Base-by-base conservation (phyloP, 2,329 filamentous ascomycete species). In the Neopestalotiopsis rosae region DNA sequence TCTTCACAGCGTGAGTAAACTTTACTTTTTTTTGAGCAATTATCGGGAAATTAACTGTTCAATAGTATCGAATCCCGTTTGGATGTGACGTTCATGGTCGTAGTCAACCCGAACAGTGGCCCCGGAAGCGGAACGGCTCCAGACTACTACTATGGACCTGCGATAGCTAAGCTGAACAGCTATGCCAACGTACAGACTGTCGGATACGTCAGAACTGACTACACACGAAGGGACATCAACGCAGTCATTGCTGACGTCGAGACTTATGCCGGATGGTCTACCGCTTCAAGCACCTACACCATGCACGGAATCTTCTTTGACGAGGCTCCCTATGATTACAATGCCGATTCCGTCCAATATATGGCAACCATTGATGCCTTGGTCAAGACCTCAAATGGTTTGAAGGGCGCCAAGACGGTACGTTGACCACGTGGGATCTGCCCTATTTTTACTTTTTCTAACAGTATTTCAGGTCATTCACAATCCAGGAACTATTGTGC, bases 281-380 rank as follows among this genome's bases (percentile, higher is more conserved):
- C 17, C 13, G 67, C 71, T 40, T 61, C 74, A 2, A 72, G 74
- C 42, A 20, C 32, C 12, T 77, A 81, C 32, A 69, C 72, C 10
- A 73, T 82, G 24, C 72, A 75, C 4, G 81, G 81, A 4, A 81
- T 82, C 52, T 83, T 82, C 74, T 80, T 82, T 68, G 81, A 83
- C 67, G 80, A 82, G 67, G 74, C 75, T 4, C 72, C 78, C 1
- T 69, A 69, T 20, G 68, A 72, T 10, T 75, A 76, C 65, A 70
- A 75, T 7, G 20, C 20, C 10, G 57, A 30, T 24, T n/a, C 57
- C 28, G 57, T 61, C 12, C 4, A 20, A 6, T 61, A 61, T 28
- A 61, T 61, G 57, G 14, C 30, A n/a, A 32, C 57, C 20, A 61
- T 61, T 24, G 57, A 61, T 17, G 57, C 57, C 12, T 30, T 32